Evolutionary conservation across 345 rosid genomes (phyloP).

Genomic region (Noccaea caerulescens): DNA sequence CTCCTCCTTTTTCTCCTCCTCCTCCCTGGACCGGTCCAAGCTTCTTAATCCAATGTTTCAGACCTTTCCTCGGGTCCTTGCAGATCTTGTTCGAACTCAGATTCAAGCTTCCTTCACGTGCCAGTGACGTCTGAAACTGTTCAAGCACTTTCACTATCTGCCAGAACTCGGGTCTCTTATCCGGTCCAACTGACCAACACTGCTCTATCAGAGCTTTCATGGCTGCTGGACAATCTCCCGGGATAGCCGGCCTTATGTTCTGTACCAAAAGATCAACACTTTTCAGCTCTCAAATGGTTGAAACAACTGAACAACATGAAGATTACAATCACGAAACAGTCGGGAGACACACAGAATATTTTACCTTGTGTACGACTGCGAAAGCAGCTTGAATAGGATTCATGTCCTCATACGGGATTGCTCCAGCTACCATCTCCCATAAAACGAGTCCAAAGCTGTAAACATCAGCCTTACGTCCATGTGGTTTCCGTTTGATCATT

Average conservation of each 20-base stretch:
- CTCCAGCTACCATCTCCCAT: constrained; percentile 97
- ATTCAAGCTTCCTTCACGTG: constrained; percentile 70
- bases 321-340: neutral
- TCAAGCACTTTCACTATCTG: constrained; percentile 90
- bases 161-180: constrained; percentile 94
- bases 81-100: constrained; percentile 50
- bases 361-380: constrained; percentile 96
- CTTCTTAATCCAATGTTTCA: constrained; percentile 85
- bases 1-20: constrained; percentile 3
- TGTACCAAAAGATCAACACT: constrained; percentile 38
- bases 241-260: constrained; percentile 85
- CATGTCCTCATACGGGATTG: constrained; percentile 94
- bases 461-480: constrained; percentile 86
- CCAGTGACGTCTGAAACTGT: constrained; percentile 68
- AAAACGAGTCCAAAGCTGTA: constrained; percentile 94
- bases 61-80: constrained; percentile 82
- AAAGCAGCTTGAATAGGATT: constrained; percentile 99
- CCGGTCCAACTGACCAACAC: constrained; percentile 89
- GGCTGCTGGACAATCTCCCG: constrained; percentile 69
- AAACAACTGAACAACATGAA: constrained; percentile 13
- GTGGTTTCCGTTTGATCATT: constrained; percentile 89
- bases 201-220: constrained; percentile 88
- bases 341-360: neutral
- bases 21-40: constrained; percentile 58
- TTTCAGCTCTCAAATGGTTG: constrained; percentile 8